phyloP scores from a whole-genome alignment of 108 stramenopile species.

The Parmales sp. region DNA sequence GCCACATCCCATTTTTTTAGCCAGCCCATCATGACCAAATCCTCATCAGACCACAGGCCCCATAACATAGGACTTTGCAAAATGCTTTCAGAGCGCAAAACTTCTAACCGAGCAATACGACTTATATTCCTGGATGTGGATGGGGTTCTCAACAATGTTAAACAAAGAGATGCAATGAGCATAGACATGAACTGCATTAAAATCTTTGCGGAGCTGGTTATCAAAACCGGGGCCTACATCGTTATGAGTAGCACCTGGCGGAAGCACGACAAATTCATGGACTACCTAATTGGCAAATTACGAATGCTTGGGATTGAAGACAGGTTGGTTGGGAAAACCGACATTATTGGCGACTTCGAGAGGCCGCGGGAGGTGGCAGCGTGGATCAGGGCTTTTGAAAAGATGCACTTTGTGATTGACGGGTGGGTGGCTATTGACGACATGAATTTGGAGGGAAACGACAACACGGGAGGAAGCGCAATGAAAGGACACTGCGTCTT shows the following conservation, averaged over 20 bases:
- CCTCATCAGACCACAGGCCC: no score
- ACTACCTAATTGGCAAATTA: not conserved
- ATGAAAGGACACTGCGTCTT: not conserved
- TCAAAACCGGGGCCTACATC: not conserved
- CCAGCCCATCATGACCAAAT: no score
- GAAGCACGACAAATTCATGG: conserved; percentile 3
- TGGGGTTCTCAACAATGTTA: not conserved
- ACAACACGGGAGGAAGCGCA: not conserved
- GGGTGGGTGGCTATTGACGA: not conserved
- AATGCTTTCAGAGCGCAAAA: no score
- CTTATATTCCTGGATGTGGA: conserved; percentile 6
- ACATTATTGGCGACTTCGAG: not conserved
- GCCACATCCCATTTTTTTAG: no score
- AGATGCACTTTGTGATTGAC: not conserved
- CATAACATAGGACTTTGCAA: no score
- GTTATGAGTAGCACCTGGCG: conserved; percentile 2
- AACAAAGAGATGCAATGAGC: not conserved
- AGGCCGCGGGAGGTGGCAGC: not conserved
- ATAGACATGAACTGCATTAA: not conserved
- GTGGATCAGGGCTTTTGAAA: conserved; percentile 1
- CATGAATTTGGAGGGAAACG: conserved; percentile 7
- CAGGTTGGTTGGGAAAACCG: not conserved
- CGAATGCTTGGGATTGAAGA: not conserved
- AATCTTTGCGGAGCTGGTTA: not conserved
- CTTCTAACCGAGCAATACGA: no score